Base-by-base conservation (phyloP, 2,329 filamentous ascomycete genomes). In the Phialemoniopsis sp. region DNA sequence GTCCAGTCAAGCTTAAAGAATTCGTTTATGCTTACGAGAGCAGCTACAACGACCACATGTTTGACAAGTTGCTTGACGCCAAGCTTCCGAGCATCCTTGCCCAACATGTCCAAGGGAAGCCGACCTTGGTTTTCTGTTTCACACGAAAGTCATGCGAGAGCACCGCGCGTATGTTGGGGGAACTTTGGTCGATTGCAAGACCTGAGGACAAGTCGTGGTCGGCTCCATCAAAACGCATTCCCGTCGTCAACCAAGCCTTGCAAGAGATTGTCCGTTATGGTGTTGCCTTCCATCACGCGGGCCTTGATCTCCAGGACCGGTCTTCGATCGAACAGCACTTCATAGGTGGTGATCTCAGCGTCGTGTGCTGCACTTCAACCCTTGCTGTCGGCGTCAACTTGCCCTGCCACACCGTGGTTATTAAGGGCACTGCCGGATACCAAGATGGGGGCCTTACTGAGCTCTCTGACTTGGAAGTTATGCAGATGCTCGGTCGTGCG, bases 401-500 rank as follows among this genome's bases (percentile, higher is more conserved):
- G 9, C 89, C 88, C 9, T 89, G 87, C 44, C 85, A 93, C 54
- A 77, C 90, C 4, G 87, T 90, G 4, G 80, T 94, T 9, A 76
- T 95, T 40, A 94, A 94, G 57, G 86, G 87, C 16, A 94, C 88
- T 0, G 73, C 81, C 4, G 69, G 72, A 1, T 90, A 80, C 59
- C 76, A 78, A 41, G 74, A 80, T 41, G 68, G 72, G 7, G 70
- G 62, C 8, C 52, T 77, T 29, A 76, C 80, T 40, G 87, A 93
- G 55, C 89, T 89, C 48, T 81, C 86, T 0, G 87, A 93, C 54
- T 68, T 94, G 5, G 88, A 94, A 49, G 76, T 91, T 45, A 91
- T 91, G 83, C 88, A 95, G 52, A 94, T 95, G 88, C 75, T 94
- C 36, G 88, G 88, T 7, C 80, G 88, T 46, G 88, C 88, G 37